Percentiles rank a stretch among this genome's conserved stretches.
These are phyloP conservation scores for Conringia planisiliqua DNA, from an alignment of 345 rosid genomes.

Conservation along the genomic window DNA sequence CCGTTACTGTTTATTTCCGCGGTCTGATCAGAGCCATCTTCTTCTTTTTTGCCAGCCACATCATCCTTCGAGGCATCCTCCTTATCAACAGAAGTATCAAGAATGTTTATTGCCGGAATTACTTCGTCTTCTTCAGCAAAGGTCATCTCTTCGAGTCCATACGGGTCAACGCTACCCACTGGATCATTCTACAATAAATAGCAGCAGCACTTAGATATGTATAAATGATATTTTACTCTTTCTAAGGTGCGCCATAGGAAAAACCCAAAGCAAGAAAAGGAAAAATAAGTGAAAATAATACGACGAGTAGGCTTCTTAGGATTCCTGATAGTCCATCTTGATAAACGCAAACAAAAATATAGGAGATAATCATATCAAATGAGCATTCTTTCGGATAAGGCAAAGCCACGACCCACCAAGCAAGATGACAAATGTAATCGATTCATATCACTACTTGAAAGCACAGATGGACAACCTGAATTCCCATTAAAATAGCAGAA, in stretches of 20 bases:
- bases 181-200: slow-evolving; percentile 43
- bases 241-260: not conserved
- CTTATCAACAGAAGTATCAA: slow-evolving; percentile 39
- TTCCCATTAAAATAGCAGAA: not conserved
- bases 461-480: not conserved
- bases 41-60: slow-evolving; percentile 38
- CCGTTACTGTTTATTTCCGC: slow-evolving; percentile 42
- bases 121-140: slow-evolving; percentile 77
- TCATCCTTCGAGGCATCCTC: slow-evolving; percentile 26
- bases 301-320: not conserved
- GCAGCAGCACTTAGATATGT: not conserved
- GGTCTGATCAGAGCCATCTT: slow-evolving; percentile 36
- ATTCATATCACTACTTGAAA: not conserved
- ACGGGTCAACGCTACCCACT: slow-evolving; percentile 36
- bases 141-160: slow-evolving; percentile 81
- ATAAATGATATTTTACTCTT: not conserved
- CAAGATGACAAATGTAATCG: slow-evolving; percentile 4
- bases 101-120: slow-evolving; percentile 40
- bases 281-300: not conserved
- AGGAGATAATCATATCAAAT: not conserved
- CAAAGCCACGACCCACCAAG: slow-evolving; percentile 9
- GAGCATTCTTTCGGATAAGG: not conserved
- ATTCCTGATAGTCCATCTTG: slow-evolving; percentile 6
- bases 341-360: not conserved
- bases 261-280: not conserved